Conservation (phyloP, 2,329 filamentous ascomycete genomes). For the Leptographium lundbergii region DNA sequence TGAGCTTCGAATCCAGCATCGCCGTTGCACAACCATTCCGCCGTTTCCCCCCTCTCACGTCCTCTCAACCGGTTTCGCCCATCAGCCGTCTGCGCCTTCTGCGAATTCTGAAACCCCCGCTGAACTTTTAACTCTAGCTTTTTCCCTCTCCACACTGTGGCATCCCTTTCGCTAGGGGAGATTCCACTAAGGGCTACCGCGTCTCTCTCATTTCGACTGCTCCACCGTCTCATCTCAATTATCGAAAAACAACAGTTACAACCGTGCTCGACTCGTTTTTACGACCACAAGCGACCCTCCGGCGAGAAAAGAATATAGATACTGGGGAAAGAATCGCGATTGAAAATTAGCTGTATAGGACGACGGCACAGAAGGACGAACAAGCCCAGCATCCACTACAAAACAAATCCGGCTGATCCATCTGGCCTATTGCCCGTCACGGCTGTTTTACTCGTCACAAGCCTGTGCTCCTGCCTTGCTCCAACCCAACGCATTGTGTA, state of each 20-base stretch:
- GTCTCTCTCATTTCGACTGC: neutral
- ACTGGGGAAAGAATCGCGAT: neutral
- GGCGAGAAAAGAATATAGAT: neutral
- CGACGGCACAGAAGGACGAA: neutral
- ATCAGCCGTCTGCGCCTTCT: neutral
- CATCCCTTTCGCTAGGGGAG: neutral
- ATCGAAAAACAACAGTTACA: neutral
- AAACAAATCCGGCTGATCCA: neutral
- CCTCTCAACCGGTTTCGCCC: neutral
- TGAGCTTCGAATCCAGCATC: neutral
- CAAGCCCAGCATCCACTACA: neutral
- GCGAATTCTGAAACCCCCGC: neutral
- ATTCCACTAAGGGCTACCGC: neutral
- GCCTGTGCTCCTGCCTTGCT: constrained; percentile 8
- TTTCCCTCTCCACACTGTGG: neutral
- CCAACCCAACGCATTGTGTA: constrained; percentile 7
- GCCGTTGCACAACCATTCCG: neutral
- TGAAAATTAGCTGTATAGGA: neutral
- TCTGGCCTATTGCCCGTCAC: constrained; percentile 19
- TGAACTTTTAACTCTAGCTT: neutral
- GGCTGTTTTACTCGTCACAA: constrained; percentile 16
- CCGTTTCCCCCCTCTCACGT: neutral
- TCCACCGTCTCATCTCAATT: neutral
- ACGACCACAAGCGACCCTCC: neutral
- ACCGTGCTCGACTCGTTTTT: neutral